These are phyloP conservation scores for Talaromyces adpressus DNA, from an alignment of 495 filamentous ascomycete species.

Conservation along the genomic window DNA sequence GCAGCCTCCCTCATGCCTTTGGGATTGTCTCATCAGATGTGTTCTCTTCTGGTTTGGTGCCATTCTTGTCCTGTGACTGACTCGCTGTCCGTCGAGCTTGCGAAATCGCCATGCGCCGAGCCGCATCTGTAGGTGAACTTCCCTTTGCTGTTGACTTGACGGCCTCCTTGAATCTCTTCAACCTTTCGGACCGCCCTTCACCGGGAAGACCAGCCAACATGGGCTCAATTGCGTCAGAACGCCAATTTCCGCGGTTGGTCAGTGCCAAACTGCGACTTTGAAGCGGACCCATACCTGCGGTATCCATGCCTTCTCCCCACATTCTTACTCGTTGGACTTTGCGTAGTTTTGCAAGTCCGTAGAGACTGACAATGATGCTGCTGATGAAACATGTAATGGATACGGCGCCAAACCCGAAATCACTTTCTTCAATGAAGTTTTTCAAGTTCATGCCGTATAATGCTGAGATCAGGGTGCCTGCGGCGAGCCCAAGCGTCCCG, in stretches of 20 bases:
- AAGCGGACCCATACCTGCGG: conserved; percentile 26
- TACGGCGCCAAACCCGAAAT: conserved; percentile 75
- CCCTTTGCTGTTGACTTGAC: conserved; percentile 18
- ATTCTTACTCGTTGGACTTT: conserved; percentile 88
- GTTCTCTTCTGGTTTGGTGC: not conserved
- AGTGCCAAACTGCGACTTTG: conserved; percentile 18
- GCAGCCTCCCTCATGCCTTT: not conserved
- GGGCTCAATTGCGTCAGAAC: conserved; percentile 39
- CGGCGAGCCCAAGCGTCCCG: conserved; percentile 82
- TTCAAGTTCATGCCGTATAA: conserved; percentile 99
- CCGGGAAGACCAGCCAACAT: conserved; percentile 39
- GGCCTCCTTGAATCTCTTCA: conserved; percentile 34
- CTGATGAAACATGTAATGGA: conserved; percentile 63
- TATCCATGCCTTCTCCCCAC: conserved; percentile 46
- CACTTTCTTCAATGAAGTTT: conserved; percentile 97
- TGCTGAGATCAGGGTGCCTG: conserved; percentile 91
- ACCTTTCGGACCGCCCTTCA: conserved; percentile 35
- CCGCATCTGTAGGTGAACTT: not conserved
- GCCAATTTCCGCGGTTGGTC: conserved; percentile 33
- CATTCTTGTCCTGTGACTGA: not conserved
- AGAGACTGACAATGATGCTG: conserved; percentile 67
- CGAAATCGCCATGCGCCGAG: not conserved
- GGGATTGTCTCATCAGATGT: not conserved
- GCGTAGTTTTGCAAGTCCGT: conserved; percentile 73
- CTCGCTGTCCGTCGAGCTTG: not conserved